Evolutionary conservation across 164 flowering plant species (phyloP), one percentile per base, ranked within the genome.

Genomic region (Tetrastigma voinierianum): DNA sequence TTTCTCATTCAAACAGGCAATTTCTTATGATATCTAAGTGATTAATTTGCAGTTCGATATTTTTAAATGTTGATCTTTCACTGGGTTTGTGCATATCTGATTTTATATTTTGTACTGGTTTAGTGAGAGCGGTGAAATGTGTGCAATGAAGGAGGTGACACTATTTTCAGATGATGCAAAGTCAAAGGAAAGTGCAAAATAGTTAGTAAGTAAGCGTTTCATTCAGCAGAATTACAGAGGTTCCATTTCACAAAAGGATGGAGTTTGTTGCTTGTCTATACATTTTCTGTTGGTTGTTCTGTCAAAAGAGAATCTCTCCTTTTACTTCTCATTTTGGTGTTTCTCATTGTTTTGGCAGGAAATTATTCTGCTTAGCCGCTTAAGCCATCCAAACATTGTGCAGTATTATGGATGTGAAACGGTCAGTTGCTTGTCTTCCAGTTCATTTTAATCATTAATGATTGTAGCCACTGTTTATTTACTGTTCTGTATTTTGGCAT

Each of bases 101-200:
- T 51, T 60, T 17, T 6, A 32, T 51, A 14, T 23, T 9, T 56
- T 56, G 24, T 32, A 11, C 9, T 67, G 32, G 61, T 64, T 20
- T 67, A 93, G 98, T 80, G 98, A 87, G 73, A 93, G 90, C 70
- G 98, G 96, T 17, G 98, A 90, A 68, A 93, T 93, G 98, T 90
- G 98, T 83, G 97, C 98, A 44, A 93, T 93, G 97, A 93, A 93
- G 81, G 98, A 93, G 80, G 98, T 93, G 57, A 86, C 90, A 10
- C 73, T 93, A 70, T 86, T 90, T 73, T 82, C 95, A 54, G 98
- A 93, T 86, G 97, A 90, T 81, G 86, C 97, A 11, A 93, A 93
- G 79, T 93, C 98, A 49, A 93, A 81, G 74, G 98, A 93, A 84
- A 85, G 98, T 83, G 93, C 93, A 55, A 87, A 90, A 83, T 97